Evolutionary conservation across 139 green algal genomes (phyloP).

Genomic region (Chlamydomonas applanata): DNA sequence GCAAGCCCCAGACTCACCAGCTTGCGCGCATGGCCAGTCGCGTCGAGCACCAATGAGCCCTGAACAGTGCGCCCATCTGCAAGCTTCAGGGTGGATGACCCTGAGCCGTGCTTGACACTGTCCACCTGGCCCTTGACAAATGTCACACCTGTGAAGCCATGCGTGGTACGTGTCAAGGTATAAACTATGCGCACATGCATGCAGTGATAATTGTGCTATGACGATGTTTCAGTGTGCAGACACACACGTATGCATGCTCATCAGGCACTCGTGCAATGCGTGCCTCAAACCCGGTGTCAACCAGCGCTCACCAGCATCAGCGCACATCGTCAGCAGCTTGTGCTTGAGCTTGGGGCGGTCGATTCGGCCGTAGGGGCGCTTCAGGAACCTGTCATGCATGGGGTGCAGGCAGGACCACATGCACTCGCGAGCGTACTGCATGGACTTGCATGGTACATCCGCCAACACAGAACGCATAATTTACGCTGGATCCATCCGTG

Average conservation of each 20-base stretch:
- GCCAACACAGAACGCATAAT: no score
- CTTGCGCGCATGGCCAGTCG: constrained; percentile 84
- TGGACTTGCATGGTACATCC: background rate
- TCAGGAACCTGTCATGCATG: constrained; percentile 62
- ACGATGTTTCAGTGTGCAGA: background rate
- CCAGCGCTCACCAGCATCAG: constrained; percentile 47
- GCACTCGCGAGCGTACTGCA: background rate
- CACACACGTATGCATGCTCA: background rate
- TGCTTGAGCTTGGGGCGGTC: constrained; percentile 89
- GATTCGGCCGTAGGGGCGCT: constrained; percentile 87
- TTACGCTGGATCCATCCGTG: no score
- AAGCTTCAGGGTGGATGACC: constrained; percentile 57
- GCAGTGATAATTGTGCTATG: background rate
- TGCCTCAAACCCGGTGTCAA: background rate
- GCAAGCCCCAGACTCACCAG: constrained; percentile 42
- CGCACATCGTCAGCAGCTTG: constrained; percentile 79
- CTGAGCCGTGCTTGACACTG: constrained; percentile 54
- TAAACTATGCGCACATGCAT: no score
- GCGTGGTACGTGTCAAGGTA: no score
- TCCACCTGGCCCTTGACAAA: constrained; percentile 64
- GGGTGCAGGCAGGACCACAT: background rate
- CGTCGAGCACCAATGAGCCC: constrained; percentile 83
- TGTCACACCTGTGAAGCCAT: constrained; percentile 27
- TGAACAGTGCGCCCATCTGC: constrained; percentile 30
- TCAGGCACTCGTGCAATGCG: no score